Conservation (phyloP, 192 early-diverging fungal genomes). For the Linnemannia exigua region DNA sequence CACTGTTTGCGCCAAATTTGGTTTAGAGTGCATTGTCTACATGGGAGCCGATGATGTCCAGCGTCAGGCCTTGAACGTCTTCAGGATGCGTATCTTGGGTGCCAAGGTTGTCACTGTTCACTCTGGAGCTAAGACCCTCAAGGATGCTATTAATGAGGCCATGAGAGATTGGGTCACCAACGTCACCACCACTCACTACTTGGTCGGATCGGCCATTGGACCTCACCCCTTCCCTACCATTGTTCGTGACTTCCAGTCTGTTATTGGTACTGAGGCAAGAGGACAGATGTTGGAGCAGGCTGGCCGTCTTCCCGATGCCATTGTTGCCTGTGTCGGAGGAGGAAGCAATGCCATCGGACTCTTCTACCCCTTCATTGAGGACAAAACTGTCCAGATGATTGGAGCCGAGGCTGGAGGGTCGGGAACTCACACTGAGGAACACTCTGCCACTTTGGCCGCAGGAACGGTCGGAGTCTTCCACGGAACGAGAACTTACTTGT, state of each 20-base stretch:
- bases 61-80: slow-evolving; percentile 95
- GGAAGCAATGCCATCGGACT: slow-evolving; percentile 98
- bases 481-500: slow-evolving; percentile 94
- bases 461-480: slow-evolving; percentile 96
- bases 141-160: slow-evolving; percentile 99
- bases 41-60: slow-evolving; percentile 98
- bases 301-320: slow-evolving; percentile 89
- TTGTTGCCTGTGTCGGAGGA: slow-evolving; percentile 98
- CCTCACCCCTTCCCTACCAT: slow-evolving; percentile 98
- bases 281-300: slow-evolving; percentile 86
- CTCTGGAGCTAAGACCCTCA: slow-evolving; percentile 84
- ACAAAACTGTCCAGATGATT: slow-evolving; percentile 86
- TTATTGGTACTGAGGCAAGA: slow-evolving; percentile 93
- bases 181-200: slow-evolving; percentile 92
- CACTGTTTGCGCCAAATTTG: slow-evolving; percentile 98
- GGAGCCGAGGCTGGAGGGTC: slow-evolving; percentile 97
- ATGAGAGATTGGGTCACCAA: slow-evolving; percentile 99
- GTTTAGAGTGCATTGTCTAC: slow-evolving; percentile 95
- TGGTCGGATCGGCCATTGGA: slow-evolving; percentile 97
- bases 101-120: slow-evolving; percentile 91
- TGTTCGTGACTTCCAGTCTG: slow-evolving; percentile 98
- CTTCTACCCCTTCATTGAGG: slow-evolving; percentile 95
- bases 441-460: slow-evolving; percentile 90
- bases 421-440: slow-evolving; percentile 83
- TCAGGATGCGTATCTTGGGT: slow-evolving; percentile 94